These are phyloP conservation scores for Solanum dulcamara DNA, from an alignment of 257 asterid genomes.

Conservation along the genomic window DNA sequence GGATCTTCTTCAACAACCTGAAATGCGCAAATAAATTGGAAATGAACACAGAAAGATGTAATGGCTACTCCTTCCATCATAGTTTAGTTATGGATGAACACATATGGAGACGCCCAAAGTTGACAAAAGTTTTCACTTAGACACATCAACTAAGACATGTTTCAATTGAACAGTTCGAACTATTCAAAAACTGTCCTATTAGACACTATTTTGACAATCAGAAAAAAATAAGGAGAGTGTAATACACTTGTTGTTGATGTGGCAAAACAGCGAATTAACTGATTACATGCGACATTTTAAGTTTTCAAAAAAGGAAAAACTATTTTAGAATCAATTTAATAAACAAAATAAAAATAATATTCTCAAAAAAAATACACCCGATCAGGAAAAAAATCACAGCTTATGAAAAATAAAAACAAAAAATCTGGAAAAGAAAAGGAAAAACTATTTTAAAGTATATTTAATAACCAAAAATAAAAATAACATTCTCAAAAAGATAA, in stretches of 20 bases:
- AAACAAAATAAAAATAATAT: too few relatives aligned
- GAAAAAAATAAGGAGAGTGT: not conserved
- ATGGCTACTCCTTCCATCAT: not conserved
- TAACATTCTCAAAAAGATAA: not conserved
- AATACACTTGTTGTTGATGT: not conserved
- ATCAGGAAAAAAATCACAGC: not conserved
- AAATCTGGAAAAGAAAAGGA: not conserved
- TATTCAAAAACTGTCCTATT: not conserved
- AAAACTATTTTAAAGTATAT: too few relatives aligned
- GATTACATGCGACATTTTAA: too few relatives aligned
- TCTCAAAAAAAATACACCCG: not conserved
- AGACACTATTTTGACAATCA: not conserved
- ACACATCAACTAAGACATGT: not conserved
- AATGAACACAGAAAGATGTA: not conserved
- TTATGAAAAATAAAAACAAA: not conserved
- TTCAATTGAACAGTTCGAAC: not conserved
- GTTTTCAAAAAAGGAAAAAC: too few relatives aligned
- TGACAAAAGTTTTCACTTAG: not conserved
- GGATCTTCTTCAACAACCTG: conserved; percentile 87
- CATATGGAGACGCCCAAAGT: not conserved
- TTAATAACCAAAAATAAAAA: not conserved
- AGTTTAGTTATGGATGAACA: not conserved
- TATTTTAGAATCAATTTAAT: not conserved
- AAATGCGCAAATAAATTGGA: not conserved
- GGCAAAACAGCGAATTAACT: not conserved